Conservation (phyloP, 2,329 filamentous ascomycete genomes). For the Venturiaceae sp. region DNA sequence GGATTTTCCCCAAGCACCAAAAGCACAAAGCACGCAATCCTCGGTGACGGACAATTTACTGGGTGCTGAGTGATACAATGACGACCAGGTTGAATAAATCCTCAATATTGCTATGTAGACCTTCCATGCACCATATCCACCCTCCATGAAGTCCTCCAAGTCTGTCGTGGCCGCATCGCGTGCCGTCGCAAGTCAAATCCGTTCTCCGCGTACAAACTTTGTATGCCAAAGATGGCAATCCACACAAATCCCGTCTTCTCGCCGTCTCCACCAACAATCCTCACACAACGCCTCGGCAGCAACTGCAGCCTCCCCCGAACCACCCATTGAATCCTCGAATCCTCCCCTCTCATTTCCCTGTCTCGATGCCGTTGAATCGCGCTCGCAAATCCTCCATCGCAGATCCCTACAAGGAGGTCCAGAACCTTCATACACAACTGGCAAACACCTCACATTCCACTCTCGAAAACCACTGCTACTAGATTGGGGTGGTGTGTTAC, state of each 20-base stretch:
- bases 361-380: constrained; percentile 29
- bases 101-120: no score
- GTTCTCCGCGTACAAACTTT: neutral
- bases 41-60: neutral
- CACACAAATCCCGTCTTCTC: neutral
- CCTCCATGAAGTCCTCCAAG: neutral
- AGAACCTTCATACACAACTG: constrained; percentile 89
- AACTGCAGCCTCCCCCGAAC: neutral
- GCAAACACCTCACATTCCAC: constrained; percentile 69
- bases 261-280: constrained; percentile 3
- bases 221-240: neutral
- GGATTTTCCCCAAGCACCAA: neutral
- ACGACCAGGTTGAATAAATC: neutral
- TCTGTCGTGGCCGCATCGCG: neutral
- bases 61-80: neutral
- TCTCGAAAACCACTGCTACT: constrained; percentile 67
- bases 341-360: constrained; percentile 31
- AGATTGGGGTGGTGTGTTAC: constrained; percentile 91
- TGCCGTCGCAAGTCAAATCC: neutral
- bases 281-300: neutral
- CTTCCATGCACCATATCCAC: neutral
- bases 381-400: constrained; percentile 60
- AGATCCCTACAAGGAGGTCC: constrained; percentile 58
- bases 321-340: constrained; percentile 20
- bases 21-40: neutral